Conservation (phyloP, 2,329 filamentous ascomycete species). For the Rutstroemia sp. region DNA sequence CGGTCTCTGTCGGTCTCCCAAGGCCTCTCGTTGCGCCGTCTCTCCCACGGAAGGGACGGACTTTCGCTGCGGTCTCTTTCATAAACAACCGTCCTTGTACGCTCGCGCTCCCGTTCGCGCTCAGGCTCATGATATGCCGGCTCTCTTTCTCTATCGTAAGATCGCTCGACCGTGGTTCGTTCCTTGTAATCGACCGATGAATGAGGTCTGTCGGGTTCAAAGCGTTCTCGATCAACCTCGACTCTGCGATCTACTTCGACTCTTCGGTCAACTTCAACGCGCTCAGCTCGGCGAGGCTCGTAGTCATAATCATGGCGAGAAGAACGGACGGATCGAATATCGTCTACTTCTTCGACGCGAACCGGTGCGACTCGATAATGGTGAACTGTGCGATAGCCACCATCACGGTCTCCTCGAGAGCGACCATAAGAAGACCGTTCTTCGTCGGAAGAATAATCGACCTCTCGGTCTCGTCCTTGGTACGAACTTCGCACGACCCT, state of each 20-base stretch:
- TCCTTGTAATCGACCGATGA: constrained; percentile 16
- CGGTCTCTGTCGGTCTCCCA: constrained; percentile 25
- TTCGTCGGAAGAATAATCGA: constrained; percentile 28
- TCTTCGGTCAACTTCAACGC: constrained; percentile 5
- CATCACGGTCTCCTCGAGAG: constrained; percentile 11
- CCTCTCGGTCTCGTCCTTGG: constrained; percentile 15
- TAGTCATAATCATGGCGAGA: constrained; percentile 17
- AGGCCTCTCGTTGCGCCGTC: constrained; percentile 14
- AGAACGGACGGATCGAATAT: constrained; percentile 22
- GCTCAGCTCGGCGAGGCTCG: not conserved
- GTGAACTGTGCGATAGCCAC: constrained; percentile 27
- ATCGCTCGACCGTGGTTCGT: constrained; percentile 14
- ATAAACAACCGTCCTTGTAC: constrained; percentile 31
- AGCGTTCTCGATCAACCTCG: constrained; percentile 18
- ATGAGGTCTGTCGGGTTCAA: constrained; percentile 23
- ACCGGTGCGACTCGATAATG: constrained; percentile 27
- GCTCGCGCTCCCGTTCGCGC: constrained; percentile 33
- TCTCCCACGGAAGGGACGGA: constrained; percentile 27
- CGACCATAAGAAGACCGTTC: constrained; percentile 23
- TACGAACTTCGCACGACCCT: constrained; percentile 20
- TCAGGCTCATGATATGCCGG: constrained; percentile 4
- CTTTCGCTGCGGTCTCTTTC: constrained; percentile 27
- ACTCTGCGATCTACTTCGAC: constrained; percentile 25
- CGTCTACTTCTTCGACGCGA: constrained; percentile 24
- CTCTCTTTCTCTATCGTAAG: constrained; percentile 19